phyloP scores from a whole-genome alignment of 2,329 filamentous ascomycete genomes.

The Epichloe scottii region DNA sequence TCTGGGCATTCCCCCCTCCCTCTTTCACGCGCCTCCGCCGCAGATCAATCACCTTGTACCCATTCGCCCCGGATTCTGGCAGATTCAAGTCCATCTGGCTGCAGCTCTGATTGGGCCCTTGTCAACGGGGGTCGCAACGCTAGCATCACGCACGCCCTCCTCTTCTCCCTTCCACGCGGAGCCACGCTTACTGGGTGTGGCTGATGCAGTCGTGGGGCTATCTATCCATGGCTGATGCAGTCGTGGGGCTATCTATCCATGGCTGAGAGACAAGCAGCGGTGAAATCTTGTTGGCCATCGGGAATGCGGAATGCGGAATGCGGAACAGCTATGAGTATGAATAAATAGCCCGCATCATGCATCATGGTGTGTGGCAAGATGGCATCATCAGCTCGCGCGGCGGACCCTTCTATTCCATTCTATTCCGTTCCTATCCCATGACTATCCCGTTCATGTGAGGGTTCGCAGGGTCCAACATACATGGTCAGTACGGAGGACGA shows the following conservation, averaged over 20 bases:
- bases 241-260: background rate
- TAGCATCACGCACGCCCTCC: background rate
- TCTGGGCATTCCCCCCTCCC: no score
- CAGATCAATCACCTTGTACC: background rate
- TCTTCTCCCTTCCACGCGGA: background rate
- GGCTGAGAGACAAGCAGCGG: background rate
- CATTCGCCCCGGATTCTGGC: background rate
- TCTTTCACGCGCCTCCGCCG: background rate
- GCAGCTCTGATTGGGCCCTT: background rate
- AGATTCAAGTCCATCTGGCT: background rate
- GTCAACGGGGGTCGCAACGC: background rate
- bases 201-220: background rate
- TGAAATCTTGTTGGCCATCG: no score
- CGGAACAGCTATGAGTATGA: no score
- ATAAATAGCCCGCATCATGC: no score
- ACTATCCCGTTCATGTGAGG: no score
- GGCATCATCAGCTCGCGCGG: no score
- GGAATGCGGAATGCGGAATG: no score
- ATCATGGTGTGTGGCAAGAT: no score
- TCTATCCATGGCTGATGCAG: background rate
- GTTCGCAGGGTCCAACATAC: no score
- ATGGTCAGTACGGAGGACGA: no score
- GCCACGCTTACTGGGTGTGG: background rate
- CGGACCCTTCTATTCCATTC: no score
- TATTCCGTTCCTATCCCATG: no score